Base-by-base conservation (phyloP, 1,284 basidiomycete genomes). In the Caloboletus firmus region DNA sequence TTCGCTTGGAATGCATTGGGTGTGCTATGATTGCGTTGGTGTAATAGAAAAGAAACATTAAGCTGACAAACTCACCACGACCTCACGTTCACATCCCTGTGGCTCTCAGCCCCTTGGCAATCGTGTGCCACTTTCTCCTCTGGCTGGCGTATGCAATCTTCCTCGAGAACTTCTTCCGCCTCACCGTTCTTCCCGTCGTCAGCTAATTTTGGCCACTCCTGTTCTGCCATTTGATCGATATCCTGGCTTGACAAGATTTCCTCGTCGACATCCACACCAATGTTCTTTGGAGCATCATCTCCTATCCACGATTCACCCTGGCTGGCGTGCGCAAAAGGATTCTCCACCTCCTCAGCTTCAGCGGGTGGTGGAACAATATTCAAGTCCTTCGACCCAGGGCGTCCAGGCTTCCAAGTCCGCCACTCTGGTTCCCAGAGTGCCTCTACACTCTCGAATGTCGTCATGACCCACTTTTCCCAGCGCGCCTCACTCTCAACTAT, bases 371-470 rank as follows among this genome's bases (percentile, higher is more conserved):
- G 40, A 8, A 13, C 45, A n/a, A 36, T 30, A 12, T 56, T n/a
- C 37, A 13, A 20, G 42, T 49, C 49, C 35, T 55, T 48, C 0
- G 49, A 34, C 20, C 32, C 49, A 12, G 41, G 37, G n/a, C 26
- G 51, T n/a, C 52, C 53, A 24, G 84, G 82, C 59, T 71, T 81
- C 85, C 85, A 87, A 7, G 72, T 75, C 65, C 74, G 82, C 70
- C 77, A 79, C 43, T 76, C 64, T 39, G 78, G 70, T 48, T 84
- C 82, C 89, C 89, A 91, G 3, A 91, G 74, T 0, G 81, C 85
- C 70, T 91, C 84, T 8, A 93, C 77, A 49, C 93, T 95, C 67
- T 95, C 88, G 62, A 95, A 96, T 0, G 90, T 85, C 2, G 91
- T 90, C 86, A 93, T 89, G 41, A 92, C 84, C 79, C 84, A 89